Base-by-base conservation (phyloP, 2,329 filamentous ascomycete species). In the Phialophora macrospora region DNA sequence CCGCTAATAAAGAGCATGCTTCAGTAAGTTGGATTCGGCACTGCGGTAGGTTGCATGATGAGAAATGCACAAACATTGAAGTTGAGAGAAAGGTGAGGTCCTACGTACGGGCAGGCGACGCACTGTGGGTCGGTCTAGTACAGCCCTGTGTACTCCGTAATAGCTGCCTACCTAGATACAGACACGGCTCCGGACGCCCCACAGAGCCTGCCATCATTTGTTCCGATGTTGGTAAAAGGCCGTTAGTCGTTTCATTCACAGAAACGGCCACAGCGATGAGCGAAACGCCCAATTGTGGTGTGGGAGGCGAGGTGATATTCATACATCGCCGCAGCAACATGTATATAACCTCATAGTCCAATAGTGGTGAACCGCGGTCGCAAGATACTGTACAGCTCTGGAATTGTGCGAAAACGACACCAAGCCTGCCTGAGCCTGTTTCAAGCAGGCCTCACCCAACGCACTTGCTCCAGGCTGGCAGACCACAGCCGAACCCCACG, bases 401-500 rank as follows among this genome's bases (percentile, higher is more conserved):
- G 24, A 51, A 22, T 28, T 22, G 48, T 24, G 48, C 20, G 9
- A 26, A 28, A 26, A 22, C 8, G 28, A 52, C 14, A 30, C 44
- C 34, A 52, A 28, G 14, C 54, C 54, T 46, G 32, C 8, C 5
- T n/a, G 6, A 52, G n/a, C 44, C 17, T 17, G 8, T 24, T 51
- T 32, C 32, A 26, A 14, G 28, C 22, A 4, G 17, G 24, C 14
- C 48, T 69, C 60, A 69, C 3, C 79, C 77, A 65, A 80, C 74
- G 71, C 80, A 82, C 61, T 73, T 79, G 20, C 77, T 74, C 79
- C 80, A 82, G 48, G 76, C 86, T 61, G 89, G 89, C 67, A 92
- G 74, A 6, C 89, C 89, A 75, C 89, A 92, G 4, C 87, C 89
- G 77, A 91, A 88, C 0, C 89, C 89, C 24, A 91, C 84, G 71